Evolutionary conservation across 176 grass and related monocot species (phyloP), one percentile per base, ranked within the genome.

Genomic region (Avena insularis): DNA sequence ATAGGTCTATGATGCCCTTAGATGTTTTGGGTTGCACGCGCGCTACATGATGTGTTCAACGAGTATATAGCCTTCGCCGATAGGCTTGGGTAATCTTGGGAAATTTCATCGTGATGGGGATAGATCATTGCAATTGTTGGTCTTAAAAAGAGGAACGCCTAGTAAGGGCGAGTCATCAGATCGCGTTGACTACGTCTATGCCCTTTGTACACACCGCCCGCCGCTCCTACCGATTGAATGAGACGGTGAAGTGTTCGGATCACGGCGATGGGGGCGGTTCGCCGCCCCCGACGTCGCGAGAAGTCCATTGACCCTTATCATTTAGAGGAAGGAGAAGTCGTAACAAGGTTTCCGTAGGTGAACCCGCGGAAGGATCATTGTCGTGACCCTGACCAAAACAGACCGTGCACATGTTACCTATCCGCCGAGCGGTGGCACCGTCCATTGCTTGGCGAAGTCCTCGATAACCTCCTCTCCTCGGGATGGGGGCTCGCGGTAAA

Each of bases 51-150:
- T 85, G 72, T 76, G 78, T 85, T 35, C 82, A 84, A 48, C 82
- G 40, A 85, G 43, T 78, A 85, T 85, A 75, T 77, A 66, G 59
- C 72, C 83, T 85, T 85, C 58, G 83, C 72, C 72, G 58, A 85
- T 57, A 85, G 58, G 57, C 83, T 31, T 79, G 48, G 48, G 47
- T 75, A 75, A 75, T 75, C 72, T 75, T 75, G 72, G 48, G 72
- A 67, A 81, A 91, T 91, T 91, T 91, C 86, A 91, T 92, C 87
- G 67, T 92, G 93, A 92, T 95, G 90, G 90, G 90, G 85, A 95
- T 92, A 95, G 90, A 95, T 95, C 93, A 95, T 95, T 92, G 90
- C 85, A 95, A 95, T 91, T 95, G 83, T 95, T 93, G 88, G 91
- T 95, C 91, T 91, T 95, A 83, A 95, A 95, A 92, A 62, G 83